Evolutionary conservation across 164 flowering plant genomes (phyloP).

Genomic region (Buxus sempervirens): DNA sequence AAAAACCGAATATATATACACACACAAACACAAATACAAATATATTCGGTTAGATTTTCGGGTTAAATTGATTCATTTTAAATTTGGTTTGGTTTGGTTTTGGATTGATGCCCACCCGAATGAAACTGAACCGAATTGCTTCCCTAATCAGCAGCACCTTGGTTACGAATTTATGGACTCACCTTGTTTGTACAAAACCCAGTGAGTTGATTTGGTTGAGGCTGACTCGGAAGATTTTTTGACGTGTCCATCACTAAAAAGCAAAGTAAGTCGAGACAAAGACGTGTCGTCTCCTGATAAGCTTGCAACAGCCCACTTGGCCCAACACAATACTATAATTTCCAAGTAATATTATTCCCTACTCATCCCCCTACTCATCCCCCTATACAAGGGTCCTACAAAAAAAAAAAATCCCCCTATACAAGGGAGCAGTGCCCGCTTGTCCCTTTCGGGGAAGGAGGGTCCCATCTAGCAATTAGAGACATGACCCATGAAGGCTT

Average conservation of each 20-base stretch:
- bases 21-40: no score
- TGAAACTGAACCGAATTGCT: no score
- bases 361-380: no score
- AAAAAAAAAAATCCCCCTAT: neutral
- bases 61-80: no score
- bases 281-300: neutral
- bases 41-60: no score
- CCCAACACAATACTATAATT: neutral
- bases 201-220: neutral
- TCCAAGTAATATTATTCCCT: no score
- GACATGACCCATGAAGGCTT: neutral
- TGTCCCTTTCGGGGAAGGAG: constrained; percentile 10
- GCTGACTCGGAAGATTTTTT: neutral
- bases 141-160: no score
- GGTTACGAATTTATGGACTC: no score
- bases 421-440: constrained; percentile 4
- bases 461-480: constrained; percentile 23
- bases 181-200: neutral
- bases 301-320: constrained; percentile 1
- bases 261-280: neutral
- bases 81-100: no score
- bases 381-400: no score
- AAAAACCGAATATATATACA: no score
- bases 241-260: constrained; percentile 1
- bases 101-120: no score